Evolutionary conservation across 345 rosid genomes (phyloP).

Genomic region (Excoecaria agallocha): DNA sequence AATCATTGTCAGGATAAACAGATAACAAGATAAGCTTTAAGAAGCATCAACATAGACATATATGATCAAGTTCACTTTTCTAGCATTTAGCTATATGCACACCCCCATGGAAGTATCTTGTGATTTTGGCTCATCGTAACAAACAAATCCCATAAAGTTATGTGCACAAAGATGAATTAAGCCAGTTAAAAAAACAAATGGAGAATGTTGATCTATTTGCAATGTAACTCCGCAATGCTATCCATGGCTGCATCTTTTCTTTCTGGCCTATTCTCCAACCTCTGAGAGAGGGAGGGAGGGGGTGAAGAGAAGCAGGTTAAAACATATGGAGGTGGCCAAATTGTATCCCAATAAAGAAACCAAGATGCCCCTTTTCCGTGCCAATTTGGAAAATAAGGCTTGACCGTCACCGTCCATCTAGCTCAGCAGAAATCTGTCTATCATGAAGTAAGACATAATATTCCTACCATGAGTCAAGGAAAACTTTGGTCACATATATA

Average conservation of each 20-base stretch:
- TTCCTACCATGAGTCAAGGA: not conserved
- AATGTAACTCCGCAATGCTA: no score
- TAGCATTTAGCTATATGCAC: not conserved
- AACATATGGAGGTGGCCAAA: not conserved
- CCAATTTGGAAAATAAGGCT: not conserved
- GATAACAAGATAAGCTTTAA: not conserved
- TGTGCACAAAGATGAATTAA: no score
- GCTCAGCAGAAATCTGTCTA: not conserved
- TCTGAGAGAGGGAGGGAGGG: no score
- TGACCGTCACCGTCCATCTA: not conserved
- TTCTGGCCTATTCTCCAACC: no score
- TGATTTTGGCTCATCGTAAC: not conserved
- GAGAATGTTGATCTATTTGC: not conserved
- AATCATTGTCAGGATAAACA: constrained; percentile 17
- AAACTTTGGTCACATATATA: not conserved
- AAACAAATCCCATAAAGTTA: no score
- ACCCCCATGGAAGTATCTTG: not conserved
- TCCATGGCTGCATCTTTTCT: no score
- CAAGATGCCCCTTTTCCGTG: not conserved
- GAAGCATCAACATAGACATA: not conserved
- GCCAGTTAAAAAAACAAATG: not conserved
- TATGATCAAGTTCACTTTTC: not conserved
- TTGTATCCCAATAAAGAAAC: not conserved
- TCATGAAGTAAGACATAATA: not conserved
- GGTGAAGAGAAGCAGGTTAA: not conserved